Evolutionary conservation across 2,329 filamentous ascomycete genomes (phyloP).

Genomic region (Beauveria asiatica): DNA sequence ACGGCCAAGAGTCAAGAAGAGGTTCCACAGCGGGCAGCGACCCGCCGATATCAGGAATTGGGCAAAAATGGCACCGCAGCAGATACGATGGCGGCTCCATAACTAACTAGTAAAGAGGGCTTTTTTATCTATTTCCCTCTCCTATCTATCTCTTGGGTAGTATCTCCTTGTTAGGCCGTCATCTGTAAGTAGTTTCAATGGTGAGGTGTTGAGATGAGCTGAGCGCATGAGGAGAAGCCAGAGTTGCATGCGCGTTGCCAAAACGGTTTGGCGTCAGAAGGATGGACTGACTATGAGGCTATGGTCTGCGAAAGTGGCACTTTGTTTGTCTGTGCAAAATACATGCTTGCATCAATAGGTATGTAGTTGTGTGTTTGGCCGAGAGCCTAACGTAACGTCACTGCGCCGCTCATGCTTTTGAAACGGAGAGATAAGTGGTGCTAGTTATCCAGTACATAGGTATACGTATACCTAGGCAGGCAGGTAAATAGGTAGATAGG

Average conservation of each 20-base stretch:
- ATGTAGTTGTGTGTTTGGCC: too few relatives aligned
- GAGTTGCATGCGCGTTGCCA: background rate
- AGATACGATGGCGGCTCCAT: conserved; percentile 10
- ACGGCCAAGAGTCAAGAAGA: background rate
- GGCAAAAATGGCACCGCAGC: background rate
- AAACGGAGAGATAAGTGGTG: too few relatives aligned
- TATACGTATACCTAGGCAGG: background rate
- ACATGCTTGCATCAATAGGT: too few relatives aligned
- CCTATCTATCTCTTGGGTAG: background rate
- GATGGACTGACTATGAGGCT: background rate
- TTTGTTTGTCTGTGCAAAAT: too few relatives aligned
- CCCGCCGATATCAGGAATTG: conserved; percentile 7
- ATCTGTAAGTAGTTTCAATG: background rate
- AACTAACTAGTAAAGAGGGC: background rate
- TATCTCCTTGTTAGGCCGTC: background rate
- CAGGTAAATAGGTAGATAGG: background rate
- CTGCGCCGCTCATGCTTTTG: background rate
- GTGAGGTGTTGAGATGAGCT: background rate
- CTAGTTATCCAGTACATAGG: too few relatives aligned
- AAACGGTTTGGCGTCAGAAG: background rate
- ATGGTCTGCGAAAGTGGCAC: background rate
- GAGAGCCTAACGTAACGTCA: background rate
- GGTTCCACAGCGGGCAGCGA: conserved; percentile 9
- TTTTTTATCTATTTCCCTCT: background rate
- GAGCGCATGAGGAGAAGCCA: background rate